Evolutionary conservation across 2,329 filamentous ascomycete species (phyloP).

Genomic region (Tothia fuscella): DNA sequence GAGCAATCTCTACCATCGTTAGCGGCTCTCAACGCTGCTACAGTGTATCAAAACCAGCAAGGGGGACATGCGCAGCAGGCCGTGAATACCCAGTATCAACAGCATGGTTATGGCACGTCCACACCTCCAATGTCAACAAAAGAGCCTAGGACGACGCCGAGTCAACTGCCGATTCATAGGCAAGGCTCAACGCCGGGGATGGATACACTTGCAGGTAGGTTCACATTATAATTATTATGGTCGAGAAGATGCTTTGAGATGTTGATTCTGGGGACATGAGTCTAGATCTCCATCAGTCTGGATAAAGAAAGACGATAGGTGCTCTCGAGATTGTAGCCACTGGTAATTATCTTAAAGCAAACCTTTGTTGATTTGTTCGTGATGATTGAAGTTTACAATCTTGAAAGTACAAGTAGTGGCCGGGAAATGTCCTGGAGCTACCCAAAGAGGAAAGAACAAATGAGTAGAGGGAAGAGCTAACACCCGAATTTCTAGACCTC

Average conservation of each 20-base stretch:
- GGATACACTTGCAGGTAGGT: slow-evolving; percentile 35
- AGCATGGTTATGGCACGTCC: not conserved
- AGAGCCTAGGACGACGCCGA: slow-evolving; percentile 17
- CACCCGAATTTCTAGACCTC: slow-evolving; percentile 25
- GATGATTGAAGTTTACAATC: no score
- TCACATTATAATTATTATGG: no score
- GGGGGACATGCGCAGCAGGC: slow-evolving; percentile 2
- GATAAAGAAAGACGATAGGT: no score
- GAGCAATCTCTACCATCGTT: slow-evolving; percentile 11
- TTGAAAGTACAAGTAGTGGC: no score
- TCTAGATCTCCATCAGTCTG: no score
- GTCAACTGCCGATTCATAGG: slow-evolving; percentile 23
- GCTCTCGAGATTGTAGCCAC: not conserved
- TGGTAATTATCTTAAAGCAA: not conserved
- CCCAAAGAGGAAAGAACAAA: no score
- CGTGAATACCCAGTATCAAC: slow-evolving; percentile 9
- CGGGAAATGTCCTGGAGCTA: no score
- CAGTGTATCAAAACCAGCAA: slow-evolving; percentile 14
- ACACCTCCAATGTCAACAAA: no score
- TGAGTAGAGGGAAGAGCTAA: not conserved
- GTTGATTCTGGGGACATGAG: no score
- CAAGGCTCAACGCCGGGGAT: slow-evolving; percentile 34
- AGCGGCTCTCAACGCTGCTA: slow-evolving; percentile 11
- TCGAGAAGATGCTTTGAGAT: no score
- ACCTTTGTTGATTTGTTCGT: not conserved